phyloP scores from a whole-genome alignment of 345 rosid genomes.

The Hibiscus trionum region DNA sequence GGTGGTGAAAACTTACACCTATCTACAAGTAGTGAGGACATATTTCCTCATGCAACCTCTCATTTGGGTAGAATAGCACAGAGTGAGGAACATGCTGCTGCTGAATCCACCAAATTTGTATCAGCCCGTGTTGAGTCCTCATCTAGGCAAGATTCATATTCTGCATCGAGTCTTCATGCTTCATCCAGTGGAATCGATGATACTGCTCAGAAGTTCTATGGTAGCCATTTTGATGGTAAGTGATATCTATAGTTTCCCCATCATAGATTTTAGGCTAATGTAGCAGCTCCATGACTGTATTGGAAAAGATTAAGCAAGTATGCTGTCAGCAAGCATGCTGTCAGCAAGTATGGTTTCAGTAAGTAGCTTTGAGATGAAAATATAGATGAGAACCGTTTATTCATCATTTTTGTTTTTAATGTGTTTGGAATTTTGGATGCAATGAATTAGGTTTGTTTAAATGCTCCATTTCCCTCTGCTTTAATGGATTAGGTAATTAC shows the following conservation, averaged over 20 bases:
- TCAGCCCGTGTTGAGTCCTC: constrained; percentile 9
- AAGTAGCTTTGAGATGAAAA: neutral
- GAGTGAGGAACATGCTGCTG: constrained; percentile 19
- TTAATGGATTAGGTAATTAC: constrained; percentile 10
- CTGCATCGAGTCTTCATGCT: constrained; percentile 9
- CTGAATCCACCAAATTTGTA: constrained; percentile 19
- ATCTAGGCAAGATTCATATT: constrained; percentile 25
- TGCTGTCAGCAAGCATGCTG: neutral
- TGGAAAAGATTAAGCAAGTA: neutral
- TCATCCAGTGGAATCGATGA: constrained; percentile 23
- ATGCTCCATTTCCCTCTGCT: neutral
- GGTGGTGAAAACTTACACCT: constrained; percentile 29
- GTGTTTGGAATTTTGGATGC: neutral
- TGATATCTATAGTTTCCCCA: constrained; percentile 1
- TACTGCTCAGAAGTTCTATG: constrained; percentile 18
- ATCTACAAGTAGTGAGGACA: constrained; percentile 23
- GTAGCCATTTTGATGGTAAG: constrained; percentile 25
- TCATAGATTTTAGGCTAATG: constrained; percentile 4
- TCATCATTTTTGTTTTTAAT: neutral
- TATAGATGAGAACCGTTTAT: neutral
- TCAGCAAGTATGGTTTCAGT: neutral
- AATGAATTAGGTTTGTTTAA: neutral
- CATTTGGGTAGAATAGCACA: constrained; percentile 16
- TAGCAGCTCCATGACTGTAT: neutral
- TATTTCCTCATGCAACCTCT: constrained; percentile 13